These are phyloP conservation scores for Cladosporium sp. DNA, from an alignment of 2,329 filamentous ascomycete species.

Conservation along the genomic window DNA sequence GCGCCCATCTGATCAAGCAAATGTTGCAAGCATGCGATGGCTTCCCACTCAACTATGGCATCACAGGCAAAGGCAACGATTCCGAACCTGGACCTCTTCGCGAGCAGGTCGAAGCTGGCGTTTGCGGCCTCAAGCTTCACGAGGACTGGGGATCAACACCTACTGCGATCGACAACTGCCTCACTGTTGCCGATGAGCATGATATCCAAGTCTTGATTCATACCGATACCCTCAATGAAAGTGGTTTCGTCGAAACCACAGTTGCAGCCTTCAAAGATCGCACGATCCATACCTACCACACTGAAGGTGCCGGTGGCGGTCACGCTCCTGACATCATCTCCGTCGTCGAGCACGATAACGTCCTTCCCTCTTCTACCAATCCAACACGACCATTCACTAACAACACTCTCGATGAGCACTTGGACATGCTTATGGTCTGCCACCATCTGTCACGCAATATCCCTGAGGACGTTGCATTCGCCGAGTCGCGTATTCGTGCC, in stretches of 20 bases:
- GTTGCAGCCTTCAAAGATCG: constrained; percentile 79
- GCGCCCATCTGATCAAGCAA: constrained; percentile 73
- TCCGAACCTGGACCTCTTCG: constrained; percentile 64
- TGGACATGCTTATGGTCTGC: constrained; percentile 98
- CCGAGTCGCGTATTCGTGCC: constrained; percentile 87
- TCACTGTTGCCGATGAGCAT: constrained; percentile 75
- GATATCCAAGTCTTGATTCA: constrained; percentile 94
- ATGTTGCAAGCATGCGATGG: constrained; percentile 86
- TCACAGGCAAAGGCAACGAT: constrained; percentile 94
- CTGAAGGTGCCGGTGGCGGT: constrained; percentile 88
- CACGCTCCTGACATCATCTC: constrained; percentile 95
- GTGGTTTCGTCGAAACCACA: constrained; percentile 92
- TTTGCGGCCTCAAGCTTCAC: constrained; percentile 87
- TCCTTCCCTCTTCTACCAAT: constrained; percentile 86
- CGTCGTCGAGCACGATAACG: constrained; percentile 83
- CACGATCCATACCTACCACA: constrained; percentile 95
- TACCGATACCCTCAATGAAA: constrained; percentile 94
- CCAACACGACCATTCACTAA: constrained; percentile 84
- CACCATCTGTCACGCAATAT: constrained; percentile 91
- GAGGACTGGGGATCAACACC: constrained; percentile 95
- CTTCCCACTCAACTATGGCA: constrained; percentile 80
- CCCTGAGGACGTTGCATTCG: constrained; percentile 92
- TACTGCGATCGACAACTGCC: constrained; percentile 82
- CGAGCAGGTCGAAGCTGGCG: constrained; percentile 78
- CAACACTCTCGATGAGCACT: constrained; percentile 92